Conservation (phyloP, 2,329 filamentous ascomycete species). For the Colletotrichum sublineola region DNA sequence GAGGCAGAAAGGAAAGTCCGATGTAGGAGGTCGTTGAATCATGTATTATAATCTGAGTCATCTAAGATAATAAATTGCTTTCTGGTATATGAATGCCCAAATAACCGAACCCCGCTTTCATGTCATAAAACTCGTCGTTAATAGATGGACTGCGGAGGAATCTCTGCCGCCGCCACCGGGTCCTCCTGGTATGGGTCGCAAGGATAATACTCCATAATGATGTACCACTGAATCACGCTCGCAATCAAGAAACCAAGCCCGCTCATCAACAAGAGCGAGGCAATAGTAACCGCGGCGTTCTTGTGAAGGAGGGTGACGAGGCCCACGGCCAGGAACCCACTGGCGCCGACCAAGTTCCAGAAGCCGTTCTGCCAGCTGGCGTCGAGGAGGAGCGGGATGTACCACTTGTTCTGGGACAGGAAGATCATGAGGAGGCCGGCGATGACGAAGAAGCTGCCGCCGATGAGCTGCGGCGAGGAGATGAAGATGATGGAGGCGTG, state of each 20-base stretch:
- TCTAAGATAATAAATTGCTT: slow-evolving; percentile 18
- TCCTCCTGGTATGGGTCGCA: slow-evolving; percentile 30
- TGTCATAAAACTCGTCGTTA: slow-evolving; percentile 18
- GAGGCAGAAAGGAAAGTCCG: no score
- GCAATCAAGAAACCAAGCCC: slow-evolving; percentile 32
- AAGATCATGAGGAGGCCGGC: slow-evolving; percentile 30
- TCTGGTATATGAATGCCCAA: slow-evolving; percentile 21
- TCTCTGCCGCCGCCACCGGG: slow-evolving; percentile 15
- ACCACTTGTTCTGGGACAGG: slow-evolving; percentile 37
- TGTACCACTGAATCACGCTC: slow-evolving; percentile 39
- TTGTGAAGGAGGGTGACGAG: slow-evolving; percentile 25
- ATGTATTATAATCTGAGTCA: slow-evolving; percentile 37
- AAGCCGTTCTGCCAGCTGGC: slow-evolving; percentile 39
- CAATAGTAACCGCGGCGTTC: slow-evolving; percentile 14
- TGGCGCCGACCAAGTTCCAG: slow-evolving; percentile 37
- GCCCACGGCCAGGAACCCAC: slow-evolving; percentile 28
- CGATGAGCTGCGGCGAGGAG: slow-evolving; percentile 33
- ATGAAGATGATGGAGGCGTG: slow-evolving; percentile 32
- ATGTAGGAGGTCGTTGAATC: slow-evolving; percentile 18
- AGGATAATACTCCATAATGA: slow-evolving; percentile 39
- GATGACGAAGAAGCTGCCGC: slow-evolving; percentile 34
- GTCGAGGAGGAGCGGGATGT: slow-evolving; percentile 23
- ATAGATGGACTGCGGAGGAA: slow-evolving; percentile 37
- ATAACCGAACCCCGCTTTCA: not conserved
- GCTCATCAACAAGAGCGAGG: slow-evolving; percentile 26